Evolutionary conservation across 2,329 filamentous ascomycete genomes (phyloP).

Genomic region (Phoma sp.): DNA sequence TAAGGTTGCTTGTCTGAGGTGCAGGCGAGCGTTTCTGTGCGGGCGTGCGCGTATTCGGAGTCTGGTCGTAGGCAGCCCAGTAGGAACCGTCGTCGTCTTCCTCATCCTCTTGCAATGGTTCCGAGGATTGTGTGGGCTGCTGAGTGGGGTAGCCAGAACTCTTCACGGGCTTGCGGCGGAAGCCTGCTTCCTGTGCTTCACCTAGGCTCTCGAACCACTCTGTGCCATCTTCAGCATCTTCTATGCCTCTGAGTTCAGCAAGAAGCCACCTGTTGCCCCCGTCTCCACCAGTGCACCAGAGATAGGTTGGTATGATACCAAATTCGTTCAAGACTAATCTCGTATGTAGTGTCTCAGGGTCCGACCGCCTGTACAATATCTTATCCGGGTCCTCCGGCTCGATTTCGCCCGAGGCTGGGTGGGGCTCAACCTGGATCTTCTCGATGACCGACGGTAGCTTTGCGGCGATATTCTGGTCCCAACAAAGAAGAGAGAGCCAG

Average conservation of each 20-base stretch:
- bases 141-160: constrained; percentile 24
- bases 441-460: constrained; percentile 67
- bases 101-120: constrained; percentile 46
- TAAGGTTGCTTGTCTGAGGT: constrained; percentile 53
- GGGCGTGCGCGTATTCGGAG: constrained; percentile 60
- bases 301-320: constrained; percentile 67
- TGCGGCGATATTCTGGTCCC: constrained; percentile 64
- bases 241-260: constrained; percentile 69
- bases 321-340: constrained; percentile 68
- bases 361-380: constrained; percentile 70
- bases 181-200: constrained; percentile 65
- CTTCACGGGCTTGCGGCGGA: constrained; percentile 35
- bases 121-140: constrained; percentile 18
- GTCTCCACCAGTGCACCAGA: constrained; percentile 72
- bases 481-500: constrained; percentile 77
- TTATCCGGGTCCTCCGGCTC: constrained; percentile 73
- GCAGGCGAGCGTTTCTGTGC: constrained; percentile 65
- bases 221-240: constrained; percentile 63
- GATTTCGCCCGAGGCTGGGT: constrained; percentile 80
- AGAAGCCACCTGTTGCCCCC: constrained; percentile 74
- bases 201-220: constrained; percentile 63
- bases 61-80: constrained; percentile 80
- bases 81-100: constrained; percentile 78
- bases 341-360: constrained; percentile 76
- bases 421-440: constrained; percentile 73